A percentile compares a stretch with the other conserved stretches of the same genome.
Conservation (phyloP, 805 yeast genomes). For the Blastobotrys mokoenaii region DNA sequence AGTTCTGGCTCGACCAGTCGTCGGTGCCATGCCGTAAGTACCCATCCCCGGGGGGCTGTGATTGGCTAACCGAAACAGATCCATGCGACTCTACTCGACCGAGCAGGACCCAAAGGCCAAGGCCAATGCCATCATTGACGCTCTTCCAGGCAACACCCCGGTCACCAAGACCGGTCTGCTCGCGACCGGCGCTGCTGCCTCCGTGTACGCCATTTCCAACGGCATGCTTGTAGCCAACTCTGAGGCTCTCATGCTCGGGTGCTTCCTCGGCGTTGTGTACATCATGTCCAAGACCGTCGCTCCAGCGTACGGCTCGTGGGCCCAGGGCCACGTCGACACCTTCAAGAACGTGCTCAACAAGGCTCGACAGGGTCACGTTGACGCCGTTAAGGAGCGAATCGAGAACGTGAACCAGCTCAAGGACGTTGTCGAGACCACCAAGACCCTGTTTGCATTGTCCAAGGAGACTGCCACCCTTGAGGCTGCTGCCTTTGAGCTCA, state of each 20-base stretch:
- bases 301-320: slow-evolving; percentile 92
- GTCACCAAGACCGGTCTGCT: slow-evolving; percentile 90
- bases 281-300: slow-evolving; percentile 81
- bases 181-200: slow-evolving; percentile 92
- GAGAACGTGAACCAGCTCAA: slow-evolving; percentile 78
- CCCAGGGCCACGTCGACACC: slow-evolving; percentile 74
- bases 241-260: slow-evolving; percentile 76
- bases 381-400: slow-evolving; percentile 90
- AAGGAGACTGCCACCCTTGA: slow-evolving; percentile 95
- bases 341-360: slow-evolving; percentile 75
- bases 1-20: slow-evolving; percentile 7
- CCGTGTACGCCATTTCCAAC: slow-evolving; percentile 87
- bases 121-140: slow-evolving; percentile 83
- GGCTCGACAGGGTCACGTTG: slow-evolving; percentile 83
- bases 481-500: slow-evolving; percentile 86
- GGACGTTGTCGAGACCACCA: slow-evolving; percentile 87
- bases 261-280: slow-evolving; percentile 70
- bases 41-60: neutral
- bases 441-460: slow-evolving; percentile 85
- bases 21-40: slow-evolving; percentile 5
- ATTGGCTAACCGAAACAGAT: neutral
- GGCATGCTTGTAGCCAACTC: slow-evolving; percentile 90
- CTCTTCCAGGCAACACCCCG: slow-evolving; percentile 84
- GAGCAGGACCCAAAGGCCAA: slow-evolving; percentile 73
- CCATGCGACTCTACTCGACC: slow-evolving; percentile 25